Conservation (phyloP, 2,329 filamentous ascomycete species). For the Paecilomyces dactylethromorphus region DNA sequence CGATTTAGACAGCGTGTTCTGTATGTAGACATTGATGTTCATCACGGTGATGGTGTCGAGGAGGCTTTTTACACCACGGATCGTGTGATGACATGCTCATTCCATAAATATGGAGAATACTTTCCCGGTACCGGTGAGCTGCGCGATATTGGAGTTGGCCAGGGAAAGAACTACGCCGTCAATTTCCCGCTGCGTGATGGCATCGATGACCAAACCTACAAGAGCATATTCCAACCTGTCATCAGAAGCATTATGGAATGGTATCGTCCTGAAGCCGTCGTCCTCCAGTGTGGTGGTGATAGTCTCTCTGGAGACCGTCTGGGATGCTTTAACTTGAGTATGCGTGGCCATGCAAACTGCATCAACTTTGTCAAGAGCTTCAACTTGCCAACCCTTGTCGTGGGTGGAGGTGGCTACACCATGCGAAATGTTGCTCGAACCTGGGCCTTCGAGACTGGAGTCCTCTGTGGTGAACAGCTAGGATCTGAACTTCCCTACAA, state of each 20-base stretch:
- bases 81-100: conserved; percentile 65
- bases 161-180: conserved; percentile 61
- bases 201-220: conserved; percentile 62
- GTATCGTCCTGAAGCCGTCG: conserved; percentile 61
- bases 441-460: conserved; percentile 64
- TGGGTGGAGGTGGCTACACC: conserved; percentile 64
- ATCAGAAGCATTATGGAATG: conserved; percentile 64
- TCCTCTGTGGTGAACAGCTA: conserved; percentile 78
- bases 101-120: conserved; percentile 68
- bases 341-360: conserved; percentile 64
- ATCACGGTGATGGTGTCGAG: conserved; percentile 63
- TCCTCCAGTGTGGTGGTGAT: conserved; percentile 64
- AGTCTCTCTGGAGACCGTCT: conserved; percentile 61
- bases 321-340: conserved; percentile 64
- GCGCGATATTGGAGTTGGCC: conserved; percentile 61
- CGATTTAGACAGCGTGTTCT: conserved; percentile 59
- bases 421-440: conserved; percentile 60
- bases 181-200: conserved; percentile 65
- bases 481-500: conserved; percentile 82
- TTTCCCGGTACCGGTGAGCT: conserved; percentile 65
- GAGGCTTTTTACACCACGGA: conserved; percentile 67
- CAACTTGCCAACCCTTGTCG: conserved; percentile 57
- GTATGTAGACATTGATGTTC: conserved; percentile 63
- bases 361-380: conserved; percentile 64
- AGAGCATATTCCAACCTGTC: conserved; percentile 61